These are phyloP conservation scores for Pugionium dolabratum DNA, from an alignment of 345 rosid species.

Conservation along the genomic window DNA sequence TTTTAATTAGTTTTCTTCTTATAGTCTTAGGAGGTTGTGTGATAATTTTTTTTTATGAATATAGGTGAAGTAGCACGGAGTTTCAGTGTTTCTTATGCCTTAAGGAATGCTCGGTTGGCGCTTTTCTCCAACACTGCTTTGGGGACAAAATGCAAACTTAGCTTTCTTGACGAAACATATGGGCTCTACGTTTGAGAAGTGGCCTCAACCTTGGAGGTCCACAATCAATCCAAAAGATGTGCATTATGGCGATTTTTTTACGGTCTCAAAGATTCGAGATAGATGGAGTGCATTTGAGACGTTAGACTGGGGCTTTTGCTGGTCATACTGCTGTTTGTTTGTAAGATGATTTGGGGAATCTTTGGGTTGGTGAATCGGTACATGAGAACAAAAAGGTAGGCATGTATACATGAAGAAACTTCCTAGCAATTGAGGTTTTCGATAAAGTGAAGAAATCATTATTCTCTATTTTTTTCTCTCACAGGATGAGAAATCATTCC, in stretches of 20 bases:
- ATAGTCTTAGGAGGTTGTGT: not conserved
- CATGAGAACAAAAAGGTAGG: slow-evolving; percentile 95
- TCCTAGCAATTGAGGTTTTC: not conserved
- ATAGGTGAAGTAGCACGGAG: slow-evolving; percentile 92
- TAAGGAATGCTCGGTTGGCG: slow-evolving; percentile 98
- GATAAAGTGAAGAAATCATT: not conserved
- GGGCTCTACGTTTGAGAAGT: slow-evolving; percentile 89
- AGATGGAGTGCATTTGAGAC: slow-evolving; percentile 99
- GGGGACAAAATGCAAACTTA: slow-evolving; percentile 93
- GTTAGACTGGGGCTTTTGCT: slow-evolving; percentile 96
- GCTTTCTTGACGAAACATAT: slow-evolving; percentile 82
- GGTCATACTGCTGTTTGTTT: slow-evolving; percentile 99
- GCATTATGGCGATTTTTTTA: slow-evolving; percentile 89
- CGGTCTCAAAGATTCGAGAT: slow-evolving; percentile 90
- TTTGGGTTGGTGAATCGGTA: slow-evolving; percentile 99
- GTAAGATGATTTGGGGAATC: slow-evolving; percentile 84
- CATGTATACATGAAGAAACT: not conserved
- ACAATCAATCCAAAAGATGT: slow-evolving; percentile 74
- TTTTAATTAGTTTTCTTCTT: slow-evolving; percentile 13
- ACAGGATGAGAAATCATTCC: slow-evolving; percentile 94
- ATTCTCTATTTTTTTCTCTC: slow-evolving; percentile 1
- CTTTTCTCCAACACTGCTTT: slow-evolving; percentile 76
- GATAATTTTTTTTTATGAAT: slow-evolving; percentile 18
- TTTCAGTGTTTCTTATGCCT: slow-evolving; percentile 96
- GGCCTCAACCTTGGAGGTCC: slow-evolving; percentile 75